Evolutionary conservation across 75 land plant species (phyloP).

Genomic region (Picea sitchensis): DNA sequence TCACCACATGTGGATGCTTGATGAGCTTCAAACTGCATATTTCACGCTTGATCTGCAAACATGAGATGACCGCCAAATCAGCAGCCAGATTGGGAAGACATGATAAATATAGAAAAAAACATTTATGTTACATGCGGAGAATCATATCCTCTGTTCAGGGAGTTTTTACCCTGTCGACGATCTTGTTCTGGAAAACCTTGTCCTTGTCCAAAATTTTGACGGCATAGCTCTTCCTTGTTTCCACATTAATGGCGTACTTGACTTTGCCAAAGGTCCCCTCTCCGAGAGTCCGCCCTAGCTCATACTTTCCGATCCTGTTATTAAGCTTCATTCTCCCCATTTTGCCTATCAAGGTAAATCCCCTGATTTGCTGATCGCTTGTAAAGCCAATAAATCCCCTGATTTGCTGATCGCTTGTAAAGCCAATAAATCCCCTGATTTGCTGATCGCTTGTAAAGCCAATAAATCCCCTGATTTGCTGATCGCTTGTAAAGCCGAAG

Average conservation of each 20-base stretch:
- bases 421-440: too few relatives aligned
- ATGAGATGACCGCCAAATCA: too few relatives aligned
- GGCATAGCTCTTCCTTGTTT: conserved; percentile 50
- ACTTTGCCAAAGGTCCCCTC: conserved; percentile 61
- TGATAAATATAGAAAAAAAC: neutral
- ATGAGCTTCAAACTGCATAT: conserved; percentile 61
- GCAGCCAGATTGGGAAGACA: too few relatives aligned
- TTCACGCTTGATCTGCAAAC: conserved; percentile 59
- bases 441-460: too few relatives aligned
- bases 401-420: too few relatives aligned
- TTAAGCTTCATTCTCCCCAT: neutral
- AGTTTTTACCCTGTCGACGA: conserved; percentile 42
- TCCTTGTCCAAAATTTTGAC: conserved; percentile 57
- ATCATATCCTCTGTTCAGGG: too few relatives aligned
- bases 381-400: too few relatives aligned
- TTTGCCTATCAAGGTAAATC: too few relatives aligned
- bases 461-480: too few relatives aligned
- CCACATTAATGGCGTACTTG: conserved; percentile 37
- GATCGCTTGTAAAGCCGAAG: too few relatives aligned
- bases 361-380: too few relatives aligned
- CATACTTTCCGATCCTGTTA: conserved; percentile 48
- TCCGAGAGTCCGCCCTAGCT: conserved; percentile 48
- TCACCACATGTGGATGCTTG: conserved; percentile 68
- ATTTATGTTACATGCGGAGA: too few relatives aligned
- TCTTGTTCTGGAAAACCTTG: conserved; percentile 49